Evolutionary conservation across 2,329 filamentous ascomycete genomes (phyloP), one percentile per base, ranked within the genome.

Genomic region (Zymoseptoria passerinii): DNA sequence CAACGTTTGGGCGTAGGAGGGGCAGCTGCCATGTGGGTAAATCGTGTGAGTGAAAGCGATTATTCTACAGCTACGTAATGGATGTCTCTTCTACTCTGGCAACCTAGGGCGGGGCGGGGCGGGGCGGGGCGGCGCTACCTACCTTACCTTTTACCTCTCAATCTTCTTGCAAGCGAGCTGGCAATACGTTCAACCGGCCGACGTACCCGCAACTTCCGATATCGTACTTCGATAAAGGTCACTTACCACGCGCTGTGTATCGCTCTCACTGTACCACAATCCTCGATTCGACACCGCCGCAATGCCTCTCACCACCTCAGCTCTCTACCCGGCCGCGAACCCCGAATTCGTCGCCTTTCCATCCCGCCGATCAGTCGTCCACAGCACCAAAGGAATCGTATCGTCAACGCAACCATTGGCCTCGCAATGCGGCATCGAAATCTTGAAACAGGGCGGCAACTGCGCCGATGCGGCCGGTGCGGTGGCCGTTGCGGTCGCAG

Each of bases 381-480:
- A 97, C 72, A 96, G 90, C 72, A 92, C 89, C 4, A 87, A 92
- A 68, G 92, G 91, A 51, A 96, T 97, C 58, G 89, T 97, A 52
- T 83, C 92, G 9, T 95, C 88, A 71, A 89, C 90, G 1, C 92
- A 97, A 73, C 91, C 94, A 13, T 78, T 97, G 57, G 94, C 94
- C 5, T 88, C 89, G 23, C 89, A 89, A 74, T 95, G 91, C 60
- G 94, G 94, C 20, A 83, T 96, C 55, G 85, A 88, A 58, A 81
- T 97, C 48, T 77, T 99, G n/a, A 83, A 86, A 58, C 85, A 88
- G 52, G 94, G 94, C 58, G 94, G 94, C 56, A 99, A 97, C 77
- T 91, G 90, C 62, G 94, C 92, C 65, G 92, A 97, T 78, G 92
- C 94, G n/a, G 92, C 94, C 8, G 90, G 97, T 3, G 94, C 94